Evolutionary conservation across 495 filamentous ascomycete species (phyloP).

Genomic region (Penicillium bialowiezense): DNA sequence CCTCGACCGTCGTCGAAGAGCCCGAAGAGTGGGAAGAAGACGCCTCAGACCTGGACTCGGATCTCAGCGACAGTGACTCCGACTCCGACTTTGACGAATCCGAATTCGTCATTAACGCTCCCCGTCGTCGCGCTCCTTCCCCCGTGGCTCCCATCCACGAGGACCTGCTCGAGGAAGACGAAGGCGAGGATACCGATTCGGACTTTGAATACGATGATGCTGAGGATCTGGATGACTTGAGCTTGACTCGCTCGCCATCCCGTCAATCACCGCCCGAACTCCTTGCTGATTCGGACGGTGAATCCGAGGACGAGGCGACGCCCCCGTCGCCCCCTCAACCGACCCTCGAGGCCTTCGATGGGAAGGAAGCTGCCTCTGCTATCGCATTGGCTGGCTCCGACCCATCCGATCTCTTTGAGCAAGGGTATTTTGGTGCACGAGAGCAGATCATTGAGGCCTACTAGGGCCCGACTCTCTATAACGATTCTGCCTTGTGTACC

Average conservation of each 20-base stretch:
- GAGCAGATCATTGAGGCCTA: slow-evolving; percentile 45
- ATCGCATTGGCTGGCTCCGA: slow-evolving; percentile 42
- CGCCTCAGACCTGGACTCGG: slow-evolving; percentile 49
- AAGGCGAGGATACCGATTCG: slow-evolving; percentile 51
- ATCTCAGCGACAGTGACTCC: slow-evolving; percentile 60
- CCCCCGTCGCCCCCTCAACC: slow-evolving; percentile 78
- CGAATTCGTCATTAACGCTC: slow-evolving; percentile 35
- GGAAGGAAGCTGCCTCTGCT: slow-evolving; percentile 61
- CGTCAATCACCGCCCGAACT: slow-evolving; percentile 78
- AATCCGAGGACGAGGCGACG: slow-evolving; percentile 73
- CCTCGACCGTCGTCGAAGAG: slow-evolving; percentile 73
- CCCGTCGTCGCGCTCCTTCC: slow-evolving; percentile 39
- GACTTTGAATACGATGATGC: slow-evolving; percentile 62
- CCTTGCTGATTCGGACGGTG: slow-evolving; percentile 61
- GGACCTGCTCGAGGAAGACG: slow-evolving; percentile 45
- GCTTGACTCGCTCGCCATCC: slow-evolving; percentile 70
- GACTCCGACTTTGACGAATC: slow-evolving; percentile 53
- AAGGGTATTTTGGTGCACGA: slow-evolving; percentile 59
- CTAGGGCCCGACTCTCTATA: slow-evolving; percentile 20
- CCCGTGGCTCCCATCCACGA: slow-evolving; percentile 37
- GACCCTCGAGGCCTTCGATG: slow-evolving; percentile 64
- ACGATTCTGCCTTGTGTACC: slow-evolving; percentile 20
- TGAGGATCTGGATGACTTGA: slow-evolving; percentile 64
- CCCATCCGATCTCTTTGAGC: slow-evolving; percentile 51
- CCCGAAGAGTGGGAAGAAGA: slow-evolving; percentile 70